Base-by-base conservation (phyloP, 1,284 basidiomycete genomes). In the Trametes pubescens region DNA sequence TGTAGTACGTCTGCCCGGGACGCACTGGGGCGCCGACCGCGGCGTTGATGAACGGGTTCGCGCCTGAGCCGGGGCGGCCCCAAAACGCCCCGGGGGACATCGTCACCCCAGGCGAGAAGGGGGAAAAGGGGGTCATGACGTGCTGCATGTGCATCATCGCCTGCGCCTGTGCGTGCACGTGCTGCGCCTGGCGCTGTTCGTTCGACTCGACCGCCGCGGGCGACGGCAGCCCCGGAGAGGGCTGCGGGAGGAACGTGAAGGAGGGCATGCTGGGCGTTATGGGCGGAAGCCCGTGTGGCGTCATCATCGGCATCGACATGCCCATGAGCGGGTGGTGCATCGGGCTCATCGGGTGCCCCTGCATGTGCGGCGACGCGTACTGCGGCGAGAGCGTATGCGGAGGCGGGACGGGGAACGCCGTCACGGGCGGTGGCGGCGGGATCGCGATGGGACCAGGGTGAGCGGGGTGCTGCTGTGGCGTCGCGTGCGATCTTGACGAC, bases 251-350 rank as follows among this genome's bases (percentile, higher is more conserved):
- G 75, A 92, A 92, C 24, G 83, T 86, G 76, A 92, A 93, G 11
- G 88, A 83, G 7, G 90, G 90, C 91, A 93, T 93, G 67, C 87
- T 88, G 1, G 90, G 90, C 29, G 91, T 93, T 59, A 93, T 90
- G 2, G 90, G 89, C 22, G 89, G 89, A 10, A 91, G 77, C 0
- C 90, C 91, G 68, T 86, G 86, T 32, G 89, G 88, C 13, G 89
- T 91, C 70, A 86, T 82, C 55, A 74, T 77, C 62, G 77, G 75
- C 34, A 66, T 70, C 60, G 65, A 71, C 65, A 67, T 70, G 66
- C 61, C 71, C 77, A 71, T 73, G 71, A 69, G 55, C 22, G 75
- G 75, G 60, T 77, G 78, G 56, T 80, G 79, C 59, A 78, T 60
- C 43, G 76, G 75, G 72, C 73, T 74, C 29, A 69, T 70, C 35